Conservation (phyloP, 2,329 filamentous ascomycete genomes). For the Mollisiaceae sp. region DNA sequence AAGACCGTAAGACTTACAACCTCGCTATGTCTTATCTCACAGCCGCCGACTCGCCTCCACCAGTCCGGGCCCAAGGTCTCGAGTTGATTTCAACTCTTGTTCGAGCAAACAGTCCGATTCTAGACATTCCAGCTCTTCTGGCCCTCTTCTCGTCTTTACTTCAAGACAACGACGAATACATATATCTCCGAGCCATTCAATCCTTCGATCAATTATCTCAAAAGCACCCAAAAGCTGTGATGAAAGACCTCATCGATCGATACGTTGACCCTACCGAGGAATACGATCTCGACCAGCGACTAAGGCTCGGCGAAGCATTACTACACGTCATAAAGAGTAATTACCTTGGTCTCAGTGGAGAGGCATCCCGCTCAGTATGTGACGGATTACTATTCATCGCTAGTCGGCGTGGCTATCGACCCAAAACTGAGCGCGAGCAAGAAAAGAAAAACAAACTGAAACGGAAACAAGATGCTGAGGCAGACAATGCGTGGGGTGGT, state of each 20-base stretch:
- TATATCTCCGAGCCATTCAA: constrained; percentile 71
- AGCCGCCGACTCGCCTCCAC: constrained; percentile 64
- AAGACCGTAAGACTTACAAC: constrained; percentile 66
- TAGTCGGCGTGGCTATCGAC: constrained; percentile 64
- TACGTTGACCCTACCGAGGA: constrained; percentile 69
- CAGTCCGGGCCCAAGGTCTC: constrained; percentile 69
- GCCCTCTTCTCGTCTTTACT: constrained; percentile 69
- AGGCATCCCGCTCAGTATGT: constrained; percentile 56
- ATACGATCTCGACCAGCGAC: constrained; percentile 63
- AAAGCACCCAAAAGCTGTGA: constrained; percentile 65
- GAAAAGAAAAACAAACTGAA: constrained; percentile 54
- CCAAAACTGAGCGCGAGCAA: constrained; percentile 63
- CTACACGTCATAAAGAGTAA: constrained; percentile 67
- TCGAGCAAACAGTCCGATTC: constrained; percentile 55
- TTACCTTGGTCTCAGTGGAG: constrained; percentile 59
- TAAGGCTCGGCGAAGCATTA: constrained; percentile 72
- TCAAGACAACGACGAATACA: constrained; percentile 71
- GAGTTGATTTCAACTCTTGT: constrained; percentile 65
- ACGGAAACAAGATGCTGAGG: constrained; percentile 55
- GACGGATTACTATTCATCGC: constrained; percentile 68
- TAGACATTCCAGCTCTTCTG: constrained; percentile 70
- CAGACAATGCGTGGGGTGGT: constrained; percentile 60
- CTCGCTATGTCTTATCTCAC: constrained; percentile 69
- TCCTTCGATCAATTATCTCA: constrained; percentile 64
- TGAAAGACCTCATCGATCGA: constrained; percentile 66